Conservation (phyloP, 176 grass and related monocot species). For the Poa annua region DNA sequence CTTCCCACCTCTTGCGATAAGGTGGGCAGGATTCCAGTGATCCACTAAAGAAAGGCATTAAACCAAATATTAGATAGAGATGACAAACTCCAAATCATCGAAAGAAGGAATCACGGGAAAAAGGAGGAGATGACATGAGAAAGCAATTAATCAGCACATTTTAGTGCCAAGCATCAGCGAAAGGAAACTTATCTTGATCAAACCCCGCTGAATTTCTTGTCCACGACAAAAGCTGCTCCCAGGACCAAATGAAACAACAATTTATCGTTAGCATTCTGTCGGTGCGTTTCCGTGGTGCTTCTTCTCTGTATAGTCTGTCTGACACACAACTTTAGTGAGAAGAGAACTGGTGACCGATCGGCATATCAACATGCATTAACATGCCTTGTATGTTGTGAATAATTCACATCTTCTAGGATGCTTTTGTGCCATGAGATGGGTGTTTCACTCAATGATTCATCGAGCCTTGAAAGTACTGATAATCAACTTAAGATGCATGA, state of each 20-base stretch:
- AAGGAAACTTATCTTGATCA: constrained; percentile 50
- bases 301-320: constrained; percentile 31
- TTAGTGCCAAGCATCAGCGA: constrained; percentile 38
- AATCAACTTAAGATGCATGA: constrained; percentile 24
- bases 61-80: constrained; percentile 41
- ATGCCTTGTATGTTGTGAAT: constrained; percentile 29
- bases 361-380: constrained; percentile 48
- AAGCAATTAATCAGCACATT: constrained; percentile 32
- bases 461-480: constrained; percentile 4
- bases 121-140: constrained; percentile 9
- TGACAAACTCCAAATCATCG: constrained; percentile 43
- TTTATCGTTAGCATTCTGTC: constrained; percentile 21
- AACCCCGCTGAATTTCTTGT: constrained; percentile 22
- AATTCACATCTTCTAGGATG: constrained; percentile 43
- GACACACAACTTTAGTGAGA: constrained; percentile 17
- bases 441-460: constrained; percentile 30
- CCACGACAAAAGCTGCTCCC: background rate
- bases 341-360: constrained; percentile 38
- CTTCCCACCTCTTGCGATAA: constrained; percentile 52
- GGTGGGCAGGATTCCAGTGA: constrained; percentile 59
- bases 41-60: constrained; percentile 48
- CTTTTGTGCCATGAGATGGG: constrained; percentile 41
- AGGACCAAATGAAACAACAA: background rate
- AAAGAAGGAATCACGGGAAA: constrained; percentile 43
- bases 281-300: constrained; percentile 19